These are phyloP conservation scores for Euphorbia tirucalli DNA, from an alignment of 345 rosid species.

Conservation along the genomic window DNA sequence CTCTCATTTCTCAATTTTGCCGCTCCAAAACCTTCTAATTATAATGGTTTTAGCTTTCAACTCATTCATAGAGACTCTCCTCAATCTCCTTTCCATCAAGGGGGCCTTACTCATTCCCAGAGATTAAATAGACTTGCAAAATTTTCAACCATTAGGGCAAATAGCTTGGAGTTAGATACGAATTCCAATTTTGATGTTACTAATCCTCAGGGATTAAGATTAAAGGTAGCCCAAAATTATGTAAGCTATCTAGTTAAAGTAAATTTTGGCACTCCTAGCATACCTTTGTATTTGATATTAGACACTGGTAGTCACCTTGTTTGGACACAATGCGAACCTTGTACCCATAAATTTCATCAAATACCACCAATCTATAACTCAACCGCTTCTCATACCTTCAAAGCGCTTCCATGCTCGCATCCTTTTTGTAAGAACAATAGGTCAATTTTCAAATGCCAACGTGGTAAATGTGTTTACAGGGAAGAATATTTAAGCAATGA, in stretches of 20 bases:
- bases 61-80: too few species aligned
- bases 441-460: background rate
- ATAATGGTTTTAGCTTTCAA: too few species aligned
- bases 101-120: too few species aligned
- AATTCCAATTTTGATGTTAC: too few species aligned
- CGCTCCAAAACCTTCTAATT: too few species aligned
- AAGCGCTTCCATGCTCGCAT: slow-evolving; percentile 14
- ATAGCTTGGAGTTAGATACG: too few species aligned
- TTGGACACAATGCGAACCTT: slow-evolving; percentile 7
- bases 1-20: too few species aligned
- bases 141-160: too few species aligned
- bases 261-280: background rate
- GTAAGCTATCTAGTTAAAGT: background rate
- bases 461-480: background rate
- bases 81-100: too few species aligned
- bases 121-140: background rate
- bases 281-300: background rate
- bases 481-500: background rate
- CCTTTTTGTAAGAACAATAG: background rate
- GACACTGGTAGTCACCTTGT: background rate
- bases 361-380: background rate
- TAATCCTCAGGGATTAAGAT: background rate
- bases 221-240: background rate
- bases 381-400: background rate
- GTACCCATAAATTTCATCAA: background rate